Evolutionary conservation across 2,329 filamentous ascomycete species (phyloP), one percentile per base, ranked within the genome.

Genomic region (Parastagonospora nodorum): DNA sequence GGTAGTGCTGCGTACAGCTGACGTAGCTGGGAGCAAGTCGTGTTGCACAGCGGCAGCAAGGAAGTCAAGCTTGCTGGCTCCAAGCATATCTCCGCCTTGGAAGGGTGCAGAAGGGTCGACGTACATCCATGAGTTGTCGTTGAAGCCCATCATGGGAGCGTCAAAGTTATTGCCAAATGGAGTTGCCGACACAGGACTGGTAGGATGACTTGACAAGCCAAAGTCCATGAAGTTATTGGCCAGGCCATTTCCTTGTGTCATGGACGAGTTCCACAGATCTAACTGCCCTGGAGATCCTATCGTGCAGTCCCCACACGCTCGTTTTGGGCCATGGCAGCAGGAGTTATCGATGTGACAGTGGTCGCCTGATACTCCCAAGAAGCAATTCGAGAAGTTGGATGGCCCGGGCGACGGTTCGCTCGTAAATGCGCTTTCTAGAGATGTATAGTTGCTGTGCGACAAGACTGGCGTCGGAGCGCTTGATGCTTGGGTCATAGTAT

Each of bases 331-430:
- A 58, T 73, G 70, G 42, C 70, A 73, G 42, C 70, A 73, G 11
- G 68, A 65, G 42, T 71, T 67, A 50, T 69, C 64, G 27, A 70
- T 63, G 45, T 73, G 69, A 57, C 70, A 73, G 49, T 73, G 69
- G 19, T 69, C 70, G 1, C 56, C 60, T 8, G 64, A 57, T 19
- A 69, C 63, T 35, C 68, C 63, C 11, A 71, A 56, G 49, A 63
- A 68, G 50, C 68, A 73, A 29, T 60, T 57, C 15, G 54, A 33
- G 16, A 61, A 60, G 12, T 39, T 43, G 6, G 51, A 28, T n/a
- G 57, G 57, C 2, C 60, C 57, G 28, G 62, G 57, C 8, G 68
- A 69, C 8, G 60, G 56, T 30, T 71, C 64, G 27, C 45, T 60
- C 10, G 62, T 65, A 39, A 71, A 65, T 8, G 55, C 52, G 36